These are phyloP conservation scores for Acer saccharum DNA, from an alignment of 345 rosid genomes.

Conservation along the genomic window DNA sequence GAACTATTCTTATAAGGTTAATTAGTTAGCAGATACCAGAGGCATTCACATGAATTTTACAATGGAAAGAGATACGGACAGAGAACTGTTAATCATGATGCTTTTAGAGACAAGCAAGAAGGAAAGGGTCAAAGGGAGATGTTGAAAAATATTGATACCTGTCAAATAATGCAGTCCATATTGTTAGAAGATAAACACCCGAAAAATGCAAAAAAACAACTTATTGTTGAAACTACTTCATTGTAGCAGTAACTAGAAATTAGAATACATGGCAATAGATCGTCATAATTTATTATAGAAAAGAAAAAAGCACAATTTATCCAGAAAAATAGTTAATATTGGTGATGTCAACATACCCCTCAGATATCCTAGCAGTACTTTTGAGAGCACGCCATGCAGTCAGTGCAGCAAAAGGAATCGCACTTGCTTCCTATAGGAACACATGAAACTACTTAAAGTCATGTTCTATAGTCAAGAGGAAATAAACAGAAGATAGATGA, in stretches of 20 bases:
- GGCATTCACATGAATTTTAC: background rate
- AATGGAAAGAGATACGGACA: background rate
- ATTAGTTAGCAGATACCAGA: background rate
- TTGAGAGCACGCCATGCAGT: conserved; percentile 98
- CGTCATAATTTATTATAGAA: background rate
- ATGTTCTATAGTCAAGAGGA: background rate
- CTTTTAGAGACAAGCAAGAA: background rate
- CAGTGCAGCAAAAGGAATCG: conserved; percentile 92
- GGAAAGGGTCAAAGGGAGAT: background rate
- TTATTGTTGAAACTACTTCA: background rate
- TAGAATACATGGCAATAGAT: background rate
- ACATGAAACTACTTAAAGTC: conserved; percentile 12
- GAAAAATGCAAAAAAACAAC: background rate
- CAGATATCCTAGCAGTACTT: conserved; percentile 81
- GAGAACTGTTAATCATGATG: background rate
- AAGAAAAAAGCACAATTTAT: background rate
- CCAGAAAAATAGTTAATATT: background rate
- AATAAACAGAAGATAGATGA: background rate
- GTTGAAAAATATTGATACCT: background rate
- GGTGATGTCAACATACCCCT: conserved; percentile 61
- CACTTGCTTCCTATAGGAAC: conserved; percentile 80
- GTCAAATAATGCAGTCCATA: background rate
- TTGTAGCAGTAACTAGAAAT: background rate
- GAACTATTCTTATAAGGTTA: background rate
- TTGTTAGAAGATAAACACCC: background rate